phyloP scores from a whole-genome alignment of 768 basidiomycete genomes.

The Amanita rimosa region DNA sequence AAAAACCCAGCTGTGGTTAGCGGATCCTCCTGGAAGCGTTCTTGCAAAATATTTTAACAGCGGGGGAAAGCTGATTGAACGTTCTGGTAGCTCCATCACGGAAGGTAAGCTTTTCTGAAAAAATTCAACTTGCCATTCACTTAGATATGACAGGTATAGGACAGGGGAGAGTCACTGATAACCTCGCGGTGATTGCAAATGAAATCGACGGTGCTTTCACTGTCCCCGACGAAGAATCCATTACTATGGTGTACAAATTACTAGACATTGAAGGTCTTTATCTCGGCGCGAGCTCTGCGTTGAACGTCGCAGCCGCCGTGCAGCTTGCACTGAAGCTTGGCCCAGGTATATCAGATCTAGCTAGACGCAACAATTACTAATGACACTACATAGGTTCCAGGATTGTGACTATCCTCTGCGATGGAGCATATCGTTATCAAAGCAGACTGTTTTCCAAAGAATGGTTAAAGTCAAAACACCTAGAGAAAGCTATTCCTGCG shows the following conservation, averaged over 20 bases:
- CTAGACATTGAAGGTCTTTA: slow-evolving; percentile 91
- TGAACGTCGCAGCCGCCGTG: slow-evolving; percentile 91
- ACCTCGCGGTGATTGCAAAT: slow-evolving; percentile 73
- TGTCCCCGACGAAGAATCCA: slow-evolving; percentile 81
- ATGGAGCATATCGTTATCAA: slow-evolving; percentile 97
- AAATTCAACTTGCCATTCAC: background rate
- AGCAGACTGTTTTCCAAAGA: slow-evolving; percentile 89
- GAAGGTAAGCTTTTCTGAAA: slow-evolving; percentile 46
- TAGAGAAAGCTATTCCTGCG: slow-evolving; percentile 70
- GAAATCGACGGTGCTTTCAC: slow-evolving; percentile 75
- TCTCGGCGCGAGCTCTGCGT: slow-evolving; percentile 84
- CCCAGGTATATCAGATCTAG: slow-evolving; percentile 38
- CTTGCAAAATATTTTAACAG: slow-evolving; percentile 73
- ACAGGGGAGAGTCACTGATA: slow-evolving; percentile 91
- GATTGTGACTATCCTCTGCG: slow-evolving; percentile 83
- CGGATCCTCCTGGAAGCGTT: slow-evolving; percentile 95
- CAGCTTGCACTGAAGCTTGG: slow-evolving; percentile 81
- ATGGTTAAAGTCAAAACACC: slow-evolving; percentile 78
- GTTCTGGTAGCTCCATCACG: slow-evolving; percentile 81
- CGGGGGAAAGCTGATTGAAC: slow-evolving; percentile 67
- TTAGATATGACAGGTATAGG: slow-evolving; percentile 62
- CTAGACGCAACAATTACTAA: background rate
- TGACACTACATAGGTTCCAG: slow-evolving; percentile 47
- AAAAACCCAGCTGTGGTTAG: slow-evolving; percentile 83
- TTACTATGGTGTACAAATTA: slow-evolving; percentile 88